Conservation (phyloP, 257 asterid genomes). For the Avicennia marina region DNA sequence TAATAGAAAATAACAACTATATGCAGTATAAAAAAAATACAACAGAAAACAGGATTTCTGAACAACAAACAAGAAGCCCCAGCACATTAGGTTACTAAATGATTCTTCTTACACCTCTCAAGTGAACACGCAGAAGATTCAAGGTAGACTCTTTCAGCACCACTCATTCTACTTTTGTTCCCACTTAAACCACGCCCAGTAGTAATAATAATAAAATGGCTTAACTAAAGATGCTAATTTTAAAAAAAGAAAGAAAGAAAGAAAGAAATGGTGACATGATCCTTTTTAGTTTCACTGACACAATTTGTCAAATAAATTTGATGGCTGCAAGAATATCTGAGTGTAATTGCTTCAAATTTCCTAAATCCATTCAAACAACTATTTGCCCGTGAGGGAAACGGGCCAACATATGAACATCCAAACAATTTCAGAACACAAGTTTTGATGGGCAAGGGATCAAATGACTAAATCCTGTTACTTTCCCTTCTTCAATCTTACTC, state of each 20-base stretch:
- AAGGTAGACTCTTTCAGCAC: background rate
- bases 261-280: background rate
- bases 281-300: background rate
- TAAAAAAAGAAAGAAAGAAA: too few species aligned
- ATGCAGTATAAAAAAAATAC: background rate
- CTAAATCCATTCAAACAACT: background rate
- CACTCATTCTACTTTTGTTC: background rate
- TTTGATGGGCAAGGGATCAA: slow-evolving; percentile 3
- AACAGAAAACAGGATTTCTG: background rate
- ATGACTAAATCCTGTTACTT: too few species aligned
- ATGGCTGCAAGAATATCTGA: background rate
- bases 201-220: too few species aligned
- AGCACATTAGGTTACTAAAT: background rate
- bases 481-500: slow-evolving; percentile 12
- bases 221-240: too few species aligned
- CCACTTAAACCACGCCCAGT: background rate
- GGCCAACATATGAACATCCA: slow-evolving; percentile 1
- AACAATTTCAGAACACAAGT: too few species aligned
- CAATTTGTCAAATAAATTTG: background rate
- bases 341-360: background rate
- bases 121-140: slow-evolving; percentile 1
- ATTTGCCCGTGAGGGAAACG: background rate
- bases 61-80: slow-evolving; percentile 5
- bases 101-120: background rate
- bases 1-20: background rate